Percentiles rank a stretch among this genome's conserved stretches.
Evolutionary conservation across 2,329 filamentous ascomycete genomes (phyloP).

Genomic region (Colletotrichum gigasporum): DNA sequence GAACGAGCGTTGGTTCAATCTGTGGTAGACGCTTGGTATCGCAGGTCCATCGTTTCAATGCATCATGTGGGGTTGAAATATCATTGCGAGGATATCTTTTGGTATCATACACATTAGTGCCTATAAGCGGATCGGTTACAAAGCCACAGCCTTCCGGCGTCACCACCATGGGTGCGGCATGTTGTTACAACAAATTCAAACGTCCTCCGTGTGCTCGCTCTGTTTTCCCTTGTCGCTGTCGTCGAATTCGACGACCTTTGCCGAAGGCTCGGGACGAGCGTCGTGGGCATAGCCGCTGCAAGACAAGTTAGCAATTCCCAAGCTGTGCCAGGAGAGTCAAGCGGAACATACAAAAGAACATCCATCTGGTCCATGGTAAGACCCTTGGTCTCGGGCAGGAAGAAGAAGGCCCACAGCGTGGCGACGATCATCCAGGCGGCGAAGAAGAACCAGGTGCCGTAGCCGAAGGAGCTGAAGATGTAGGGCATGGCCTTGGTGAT

Average conservation of each 20-base stretch:
- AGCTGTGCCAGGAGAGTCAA: neutral
- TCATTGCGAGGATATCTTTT: too few species aligned
- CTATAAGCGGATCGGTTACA: too few species aligned
- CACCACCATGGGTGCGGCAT: neutral
- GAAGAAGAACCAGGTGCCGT: conserved; percentile 67
- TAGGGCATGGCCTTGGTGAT: conserved; percentile 55
- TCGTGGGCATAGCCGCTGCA: conserved; percentile 25
- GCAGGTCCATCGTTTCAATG: too few species aligned
- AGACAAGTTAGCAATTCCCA: neutral
- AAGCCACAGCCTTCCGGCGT: too few species aligned
- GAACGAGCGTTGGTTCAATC: too few species aligned
- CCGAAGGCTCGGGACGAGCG: conserved; percentile 5
- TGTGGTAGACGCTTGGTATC: too few species aligned
- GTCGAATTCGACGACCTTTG: conserved; percentile 18
- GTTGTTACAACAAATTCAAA: neutral
- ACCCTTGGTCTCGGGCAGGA: conserved; percentile 65
- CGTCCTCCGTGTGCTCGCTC: conserved; percentile 19
- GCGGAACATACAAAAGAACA: conserved; percentile 31
- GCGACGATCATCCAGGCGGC: conserved; percentile 59
- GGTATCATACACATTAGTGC: too few species aligned
- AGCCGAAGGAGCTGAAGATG: conserved; percentile 53
- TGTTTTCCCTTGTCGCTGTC: conserved; percentile 10
- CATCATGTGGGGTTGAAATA: too few species aligned
- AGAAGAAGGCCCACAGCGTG: conserved; percentile 58
- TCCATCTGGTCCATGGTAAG: conserved; percentile 63